Evolutionary conservation across 495 filamentous ascomycete species (phyloP).

Genomic region (Hypoxylon intermedium): DNA sequence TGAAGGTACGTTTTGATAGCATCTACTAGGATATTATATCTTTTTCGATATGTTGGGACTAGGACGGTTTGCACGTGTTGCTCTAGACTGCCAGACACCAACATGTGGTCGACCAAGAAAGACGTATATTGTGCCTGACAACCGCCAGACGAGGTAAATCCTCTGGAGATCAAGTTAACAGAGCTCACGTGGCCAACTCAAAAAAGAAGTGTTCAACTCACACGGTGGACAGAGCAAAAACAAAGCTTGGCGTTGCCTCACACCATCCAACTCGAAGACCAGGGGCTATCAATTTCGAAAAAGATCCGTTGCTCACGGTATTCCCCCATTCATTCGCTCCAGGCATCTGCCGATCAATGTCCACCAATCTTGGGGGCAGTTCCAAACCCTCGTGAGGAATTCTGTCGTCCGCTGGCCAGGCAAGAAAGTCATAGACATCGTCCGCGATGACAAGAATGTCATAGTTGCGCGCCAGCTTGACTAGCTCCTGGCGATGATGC

Average conservation of each 20-base stretch:
- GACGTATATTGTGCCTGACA: slow-evolving; percentile 71
- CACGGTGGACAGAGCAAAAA: slow-evolving; percentile 64
- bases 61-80: slow-evolving; percentile 48
- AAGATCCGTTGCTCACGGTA: slow-evolving; percentile 73
- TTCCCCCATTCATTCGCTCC: slow-evolving; percentile 69
- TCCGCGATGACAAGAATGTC: slow-evolving; percentile 76
- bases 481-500: slow-evolving; percentile 61
- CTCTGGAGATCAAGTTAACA: slow-evolving; percentile 50
- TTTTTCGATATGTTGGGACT: slow-evolving; percentile 61
- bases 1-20: slow-evolving; percentile 64
- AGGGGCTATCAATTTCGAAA: slow-evolving; percentile 78
- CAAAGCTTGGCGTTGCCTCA: slow-evolving; percentile 70
- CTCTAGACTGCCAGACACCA: slow-evolving; percentile 58
- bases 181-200: not conserved
- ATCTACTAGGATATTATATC: slow-evolving; percentile 60
- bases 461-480: slow-evolving; percentile 70
- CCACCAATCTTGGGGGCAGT: slow-evolving; percentile 70
- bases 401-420: slow-evolving; percentile 60
- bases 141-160: slow-evolving; percentile 70
- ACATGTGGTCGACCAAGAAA: slow-evolving; percentile 65
- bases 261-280: slow-evolving; percentile 77
- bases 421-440: slow-evolving; percentile 83
- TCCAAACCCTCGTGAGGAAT: slow-evolving; percentile 44
- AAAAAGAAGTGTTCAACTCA: slow-evolving; percentile 49
- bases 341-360: slow-evolving; percentile 70